Conservation (phyloP, 2,329 filamentous ascomycete species). For the Fusarium bulbicola region DNA sequence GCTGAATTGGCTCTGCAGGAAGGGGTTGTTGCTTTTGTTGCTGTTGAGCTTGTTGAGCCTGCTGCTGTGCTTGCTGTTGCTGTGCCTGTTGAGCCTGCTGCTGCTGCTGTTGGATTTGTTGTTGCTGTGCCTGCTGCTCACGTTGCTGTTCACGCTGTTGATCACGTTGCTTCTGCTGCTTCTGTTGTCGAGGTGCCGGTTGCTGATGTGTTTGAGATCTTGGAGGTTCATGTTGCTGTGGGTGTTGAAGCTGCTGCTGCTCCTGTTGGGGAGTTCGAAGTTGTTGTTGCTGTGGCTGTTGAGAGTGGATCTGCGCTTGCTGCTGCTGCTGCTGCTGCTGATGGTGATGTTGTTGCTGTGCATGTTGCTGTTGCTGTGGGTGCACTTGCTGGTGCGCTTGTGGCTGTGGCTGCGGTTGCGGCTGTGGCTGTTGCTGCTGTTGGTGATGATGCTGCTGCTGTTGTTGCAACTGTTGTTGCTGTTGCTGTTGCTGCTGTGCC, state of each 20-base stretch:
- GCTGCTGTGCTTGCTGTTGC: conserved; percentile 39
- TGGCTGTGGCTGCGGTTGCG: conserved; percentile 41
- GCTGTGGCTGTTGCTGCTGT: conserved; percentile 39
- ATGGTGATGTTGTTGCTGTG: conserved; percentile 46
- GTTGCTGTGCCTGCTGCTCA: conserved; percentile 44
- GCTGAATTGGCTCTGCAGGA: conserved; percentile 43
- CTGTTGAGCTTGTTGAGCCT: conserved; percentile 42
- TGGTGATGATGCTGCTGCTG: conserved; percentile 46
- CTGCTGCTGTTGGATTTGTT: conserved; percentile 36
- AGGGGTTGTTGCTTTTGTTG: conserved; percentile 47
- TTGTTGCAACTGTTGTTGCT: conserved; percentile 40
- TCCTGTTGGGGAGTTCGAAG: conserved; percentile 41
- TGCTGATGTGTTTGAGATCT: conserved; percentile 43
- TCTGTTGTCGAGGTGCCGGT: conserved; percentile 43
- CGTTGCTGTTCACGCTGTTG: conserved; percentile 48
- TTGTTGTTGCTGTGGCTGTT: conserved; percentile 40
- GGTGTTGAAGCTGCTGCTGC: conserved; percentile 41
- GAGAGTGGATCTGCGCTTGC: conserved; percentile 36
- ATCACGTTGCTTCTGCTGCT: conserved; percentile 44
- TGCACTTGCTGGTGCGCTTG: conserved; percentile 48
- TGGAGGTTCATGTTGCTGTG: conserved; percentile 40
- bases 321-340: conserved; percentile 40
- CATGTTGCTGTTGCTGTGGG: conserved; percentile 42
- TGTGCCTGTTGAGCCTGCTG: conserved; percentile 41
- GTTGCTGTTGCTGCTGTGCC: conserved; percentile 39